Conservation (phyloP, 192 early-diverging fungal species). For the Backusella westeae region DNA sequence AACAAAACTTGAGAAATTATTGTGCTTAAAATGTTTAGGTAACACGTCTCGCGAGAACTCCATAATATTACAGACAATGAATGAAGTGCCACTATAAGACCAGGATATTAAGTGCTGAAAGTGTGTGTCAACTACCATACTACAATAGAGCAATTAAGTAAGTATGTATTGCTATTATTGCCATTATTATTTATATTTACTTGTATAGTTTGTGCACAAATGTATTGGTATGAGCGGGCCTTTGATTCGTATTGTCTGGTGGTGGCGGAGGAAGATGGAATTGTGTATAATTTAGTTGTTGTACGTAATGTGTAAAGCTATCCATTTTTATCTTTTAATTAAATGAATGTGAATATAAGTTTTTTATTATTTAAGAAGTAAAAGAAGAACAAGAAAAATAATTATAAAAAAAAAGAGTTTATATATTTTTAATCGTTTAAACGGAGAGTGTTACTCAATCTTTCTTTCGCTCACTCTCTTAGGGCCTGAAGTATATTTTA, state of each 20-base stretch:
- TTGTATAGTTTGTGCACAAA: slow-evolving; percentile 37
- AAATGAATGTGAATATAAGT: not conserved
- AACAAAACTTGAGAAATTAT: slow-evolving; percentile 89
- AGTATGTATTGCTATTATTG: not conserved
- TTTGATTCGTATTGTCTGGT: not conserved
- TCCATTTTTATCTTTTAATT: slow-evolving; percentile 1
- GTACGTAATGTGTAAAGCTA: not conserved
- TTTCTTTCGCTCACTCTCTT: not conserved
- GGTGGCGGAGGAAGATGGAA: not conserved
- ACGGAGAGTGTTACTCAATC: not conserved
- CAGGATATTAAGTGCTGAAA: slow-evolving; percentile 88
- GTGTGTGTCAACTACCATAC: slow-evolving; percentile 81
- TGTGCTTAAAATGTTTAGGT: slow-evolving; percentile 92
- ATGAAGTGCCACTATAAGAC: slow-evolving; percentile 86
- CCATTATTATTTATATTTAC: slow-evolving; percentile 15
- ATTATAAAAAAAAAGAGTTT: not conserved
- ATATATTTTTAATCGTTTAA: slow-evolving; percentile 1
- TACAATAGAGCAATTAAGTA: slow-evolving; percentile 12
- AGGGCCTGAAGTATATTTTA: not conserved
- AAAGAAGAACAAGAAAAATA: not conserved
- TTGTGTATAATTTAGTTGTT: not conserved
- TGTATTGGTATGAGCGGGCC: slow-evolving; percentile 17
- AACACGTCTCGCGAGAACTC: slow-evolving; percentile 87
- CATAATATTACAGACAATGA: slow-evolving; percentile 88
- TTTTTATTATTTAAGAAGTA: not conserved